Evolutionary conservation across 164 flowering plant genomes (phyloP), one percentile per base, ranked within the genome.

Genomic region (Stephania cephalantha): DNA sequence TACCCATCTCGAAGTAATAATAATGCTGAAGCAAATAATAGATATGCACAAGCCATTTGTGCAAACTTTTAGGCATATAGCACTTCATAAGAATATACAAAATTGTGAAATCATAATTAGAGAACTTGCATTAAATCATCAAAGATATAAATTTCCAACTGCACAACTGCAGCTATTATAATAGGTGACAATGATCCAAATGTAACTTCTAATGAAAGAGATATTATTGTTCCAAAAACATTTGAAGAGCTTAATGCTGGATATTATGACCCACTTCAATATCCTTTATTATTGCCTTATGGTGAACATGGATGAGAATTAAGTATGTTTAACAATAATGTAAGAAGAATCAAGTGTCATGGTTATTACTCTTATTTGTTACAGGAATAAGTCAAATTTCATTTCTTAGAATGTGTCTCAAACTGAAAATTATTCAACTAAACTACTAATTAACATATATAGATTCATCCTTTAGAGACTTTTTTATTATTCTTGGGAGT

Each of bases 231-330:
- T 12, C 18, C 46, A 46, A 67, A 20, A 13, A 9, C 1, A 29
- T n/a, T 9, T 12, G 76, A 65, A 13, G 20, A 68, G 7, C 20
- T 68, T n/a, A 75, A 66, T 17, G 67, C 71, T 35, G 74, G 75
- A 8, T 81, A 58, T 45, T 81, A 81, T 72, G 80, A 77, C 22
- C 76, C 79, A 0, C 31, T 80, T 6, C 76, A 72, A 31, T 74
- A 81, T 17, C 77, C 82, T 4, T 7, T 72, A 7, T 29, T 72
- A 30, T 11, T 30, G 18, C 72, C 79, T 11, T n/a, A n/a, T 72
- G 66, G 79, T 2, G n/a, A 52, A 11, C 30, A 10, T 22, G 80
- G 80, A 7, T 81, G 80, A 73, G 75, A 80, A 68, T 44, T 53
- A 65, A 64, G 46, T 10, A 63, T 68, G 9, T 7, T 7, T 0